These are phyloP conservation scores for Tricholoma bakamatsutake DNA, from an alignment of 768 basidiomycete genomes.

Conservation along the genomic window DNA sequence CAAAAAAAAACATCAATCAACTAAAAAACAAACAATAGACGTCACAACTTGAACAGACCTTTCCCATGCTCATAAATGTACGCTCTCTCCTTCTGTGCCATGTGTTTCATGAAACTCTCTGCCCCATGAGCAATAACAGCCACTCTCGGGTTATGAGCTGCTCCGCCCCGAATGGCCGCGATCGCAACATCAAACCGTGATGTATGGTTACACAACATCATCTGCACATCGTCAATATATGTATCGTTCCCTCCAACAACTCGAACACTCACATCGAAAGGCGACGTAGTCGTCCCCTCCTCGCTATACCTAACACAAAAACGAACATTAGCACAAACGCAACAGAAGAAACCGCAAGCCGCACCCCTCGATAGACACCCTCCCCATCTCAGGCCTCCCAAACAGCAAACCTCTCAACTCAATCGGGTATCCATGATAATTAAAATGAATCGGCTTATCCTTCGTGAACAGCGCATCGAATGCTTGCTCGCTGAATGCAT, in stretches of 20 bases:
- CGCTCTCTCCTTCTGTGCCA: constrained; percentile 53
- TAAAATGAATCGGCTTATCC: constrained; percentile 67
- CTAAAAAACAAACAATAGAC: too few species aligned
- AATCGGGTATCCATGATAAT: constrained; percentile 79
- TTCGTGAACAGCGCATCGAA: constrained; percentile 71
- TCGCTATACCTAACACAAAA: constrained; percentile 26
- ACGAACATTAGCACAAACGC: not conserved
- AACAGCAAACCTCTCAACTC: constrained; percentile 64
- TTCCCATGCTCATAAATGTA: constrained; percentile 55
- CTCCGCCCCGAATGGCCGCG: constrained; percentile 52
- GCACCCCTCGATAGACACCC: constrained; percentile 51
- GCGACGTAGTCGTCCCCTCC: constrained; percentile 77
- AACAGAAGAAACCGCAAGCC: constrained; percentile 28
- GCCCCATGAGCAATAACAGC: constrained; percentile 53
- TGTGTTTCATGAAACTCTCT: constrained; percentile 53
- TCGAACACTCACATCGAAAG: constrained; percentile 54
- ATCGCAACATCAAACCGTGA: constrained; percentile 64
- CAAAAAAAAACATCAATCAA: not conserved
- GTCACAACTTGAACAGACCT: constrained; percentile 29
- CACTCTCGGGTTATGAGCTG: constrained; percentile 44
- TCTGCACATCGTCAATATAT: constrained; percentile 29
- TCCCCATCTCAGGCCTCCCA: constrained; percentile 42
- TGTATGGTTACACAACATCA: constrained; percentile 69
- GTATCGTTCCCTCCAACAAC: not conserved
- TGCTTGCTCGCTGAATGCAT: constrained; percentile 53